These are phyloP conservation scores for Cladophialophora bantiana DNA, from an alignment of 2,329 filamentous ascomycete species.

Conservation along the genomic window DNA sequence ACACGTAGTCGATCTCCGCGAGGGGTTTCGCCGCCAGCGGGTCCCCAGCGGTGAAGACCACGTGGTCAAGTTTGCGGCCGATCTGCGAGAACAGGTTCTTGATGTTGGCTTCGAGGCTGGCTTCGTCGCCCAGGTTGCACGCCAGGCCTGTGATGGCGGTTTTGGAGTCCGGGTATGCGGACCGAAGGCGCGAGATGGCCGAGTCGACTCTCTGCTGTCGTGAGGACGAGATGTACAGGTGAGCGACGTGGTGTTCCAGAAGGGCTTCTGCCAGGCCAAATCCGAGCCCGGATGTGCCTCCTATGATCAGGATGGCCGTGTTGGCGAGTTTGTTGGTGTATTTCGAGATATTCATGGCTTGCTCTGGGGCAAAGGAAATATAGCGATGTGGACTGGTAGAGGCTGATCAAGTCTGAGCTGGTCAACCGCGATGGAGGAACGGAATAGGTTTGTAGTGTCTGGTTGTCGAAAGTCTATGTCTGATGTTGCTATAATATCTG, in stretches of 20 bases:
- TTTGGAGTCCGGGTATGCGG: slow-evolving; percentile 49
- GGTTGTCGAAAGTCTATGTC: no score
- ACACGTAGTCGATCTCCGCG: slow-evolving; percentile 41
- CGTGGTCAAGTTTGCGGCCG: slow-evolving; percentile 53
- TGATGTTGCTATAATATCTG: no score
- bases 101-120: slow-evolving; percentile 55
- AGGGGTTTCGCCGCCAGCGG: slow-evolving; percentile 37
- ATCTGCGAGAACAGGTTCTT: slow-evolving; percentile 46
- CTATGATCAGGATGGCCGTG: slow-evolving; percentile 59
- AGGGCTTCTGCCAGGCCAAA: slow-evolving; percentile 60
- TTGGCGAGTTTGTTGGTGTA: slow-evolving; percentile 53
- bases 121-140: slow-evolving; percentile 54
- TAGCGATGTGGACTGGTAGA: no score
- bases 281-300: slow-evolving; percentile 61
- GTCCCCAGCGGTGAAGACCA: slow-evolving; percentile 61
- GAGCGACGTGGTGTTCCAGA: slow-evolving; percentile 55
- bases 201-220: slow-evolving; percentile 45
- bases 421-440: no score
- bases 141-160: slow-evolving; percentile 50
- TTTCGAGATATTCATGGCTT: slow-evolving; percentile 24
- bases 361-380: no score
- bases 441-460: no score
- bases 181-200: slow-evolving; percentile 51
- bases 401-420: no score
- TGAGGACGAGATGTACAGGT: slow-evolving; percentile 58